These are phyloP conservation scores for Trametes cinnabarina DNA, from an alignment of 768 basidiomycete species.

Conservation along the genomic window DNA sequence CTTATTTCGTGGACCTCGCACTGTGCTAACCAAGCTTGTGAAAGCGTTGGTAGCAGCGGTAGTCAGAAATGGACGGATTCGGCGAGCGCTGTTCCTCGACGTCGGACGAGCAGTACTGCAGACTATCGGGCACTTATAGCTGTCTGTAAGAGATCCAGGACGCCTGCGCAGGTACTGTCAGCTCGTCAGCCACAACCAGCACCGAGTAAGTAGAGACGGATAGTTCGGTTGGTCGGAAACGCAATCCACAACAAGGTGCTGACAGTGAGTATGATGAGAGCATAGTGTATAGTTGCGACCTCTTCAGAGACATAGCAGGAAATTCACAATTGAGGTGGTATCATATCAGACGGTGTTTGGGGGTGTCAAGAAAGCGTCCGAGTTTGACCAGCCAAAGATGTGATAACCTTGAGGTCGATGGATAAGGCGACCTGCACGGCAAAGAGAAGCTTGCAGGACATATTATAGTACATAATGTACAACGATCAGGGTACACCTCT, in stretches of 20 bases:
- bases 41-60: background rate
- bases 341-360: too few relatives aligned
- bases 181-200: slow-evolving; percentile 3
- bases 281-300: too few relatives aligned
- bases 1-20: background rate
- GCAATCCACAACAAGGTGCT: too few relatives aligned
- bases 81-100: background rate
- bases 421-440: too few relatives aligned
- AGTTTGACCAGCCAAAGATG: too few relatives aligned
- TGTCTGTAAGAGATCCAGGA: background rate
- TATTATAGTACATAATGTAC: slow-evolving; percentile 17
- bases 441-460: background rate
- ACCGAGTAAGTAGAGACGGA: background rate
- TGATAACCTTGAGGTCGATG: too few relatives aligned
- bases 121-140: background rate
- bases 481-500: slow-evolving; percentile 13
- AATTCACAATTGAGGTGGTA: too few relatives aligned
- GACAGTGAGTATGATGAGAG: too few relatives aligned
- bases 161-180: background rate
- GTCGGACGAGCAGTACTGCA: background rate
- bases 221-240: too few relatives aligned
- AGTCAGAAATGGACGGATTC: background rate
- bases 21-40: background rate
- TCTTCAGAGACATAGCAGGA: too few relatives aligned
- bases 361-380: too few relatives aligned